Conservation (phyloP, 305 asterid genomes). For the Caryopteris hybrid region DNA sequence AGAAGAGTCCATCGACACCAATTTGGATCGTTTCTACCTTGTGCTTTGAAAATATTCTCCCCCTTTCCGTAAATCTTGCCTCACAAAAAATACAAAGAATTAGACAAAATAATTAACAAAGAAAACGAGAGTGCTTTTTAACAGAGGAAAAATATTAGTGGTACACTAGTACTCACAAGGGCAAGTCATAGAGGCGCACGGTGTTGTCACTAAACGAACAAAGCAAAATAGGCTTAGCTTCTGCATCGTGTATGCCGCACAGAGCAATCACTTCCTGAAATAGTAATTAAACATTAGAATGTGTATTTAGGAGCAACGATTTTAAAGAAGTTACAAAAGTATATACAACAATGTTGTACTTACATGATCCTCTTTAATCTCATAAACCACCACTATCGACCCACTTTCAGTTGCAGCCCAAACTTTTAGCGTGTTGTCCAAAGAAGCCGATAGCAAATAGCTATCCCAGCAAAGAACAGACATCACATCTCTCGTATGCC, state of each 20-base stretch:
- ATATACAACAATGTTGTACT: constrained; percentile 5
- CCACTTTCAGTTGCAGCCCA: constrained; percentile 49
- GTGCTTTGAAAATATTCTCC: constrained; percentile 23
- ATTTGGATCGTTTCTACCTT: constrained; percentile 19
- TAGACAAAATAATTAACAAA: neutral
- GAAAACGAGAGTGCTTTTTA: neutral
- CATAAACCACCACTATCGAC: constrained; percentile 33
- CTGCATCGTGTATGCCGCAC: constrained; percentile 44
- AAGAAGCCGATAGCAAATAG: constrained; percentile 54
- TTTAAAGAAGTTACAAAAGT: neutral
- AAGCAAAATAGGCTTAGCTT: constrained; percentile 40
- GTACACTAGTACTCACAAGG: constrained; percentile 20
- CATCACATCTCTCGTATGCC: constrained; percentile 43
- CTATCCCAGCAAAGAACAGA: constrained; percentile 55
- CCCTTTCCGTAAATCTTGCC: constrained; percentile 28
- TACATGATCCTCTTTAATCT: constrained; percentile 39
- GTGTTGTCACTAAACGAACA: constrained; percentile 26
- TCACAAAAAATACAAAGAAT: neutral
- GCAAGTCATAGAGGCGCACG: constrained; percentile 32
- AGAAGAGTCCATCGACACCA: constrained; percentile 41
- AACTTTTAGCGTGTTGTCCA: constrained; percentile 59
- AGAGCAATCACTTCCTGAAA: constrained; percentile 49
- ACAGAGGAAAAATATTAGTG: neutral
- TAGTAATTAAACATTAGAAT: neutral
- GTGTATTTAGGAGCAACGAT: neutral